Evolutionary conservation across 805 yeast species (phyloP).

Genomic region (Spathaspora hagerdaliae): DNA sequence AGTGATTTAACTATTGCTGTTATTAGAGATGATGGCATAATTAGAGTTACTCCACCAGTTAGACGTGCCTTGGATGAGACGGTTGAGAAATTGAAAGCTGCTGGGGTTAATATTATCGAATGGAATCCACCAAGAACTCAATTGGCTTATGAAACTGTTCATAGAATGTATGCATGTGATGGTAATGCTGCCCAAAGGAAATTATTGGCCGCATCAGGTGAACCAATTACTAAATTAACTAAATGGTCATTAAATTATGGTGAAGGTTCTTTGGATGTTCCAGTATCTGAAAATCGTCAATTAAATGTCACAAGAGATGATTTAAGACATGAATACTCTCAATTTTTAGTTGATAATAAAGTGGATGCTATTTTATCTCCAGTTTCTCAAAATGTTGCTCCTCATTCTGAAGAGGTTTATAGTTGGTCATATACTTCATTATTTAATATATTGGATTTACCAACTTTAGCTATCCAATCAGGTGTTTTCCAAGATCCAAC

Average conservation of each 20-base stretch:
- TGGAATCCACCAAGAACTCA: slow-evolving; percentile 57
- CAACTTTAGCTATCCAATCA: slow-evolving; percentile 62
- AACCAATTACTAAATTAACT: slow-evolving; percentile 62
- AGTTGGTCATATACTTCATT: slow-evolving; percentile 81
- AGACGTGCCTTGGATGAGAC: slow-evolving; percentile 51
- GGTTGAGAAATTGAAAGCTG: slow-evolving; percentile 49
- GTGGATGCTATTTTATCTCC: slow-evolving; percentile 69
- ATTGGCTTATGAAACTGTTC: slow-evolving; percentile 56
- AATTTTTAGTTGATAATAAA: slow-evolving; percentile 48
- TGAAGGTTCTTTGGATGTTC: slow-evolving; percentile 46
- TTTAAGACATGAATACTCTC: slow-evolving; percentile 54
- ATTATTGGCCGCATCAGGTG: slow-evolving; percentile 57
- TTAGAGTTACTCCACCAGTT: slow-evolving; percentile 66
- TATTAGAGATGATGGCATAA: slow-evolving; percentile 60
- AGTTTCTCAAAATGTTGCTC: slow-evolving; percentile 68
- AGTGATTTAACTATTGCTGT: slow-evolving; percentile 54
- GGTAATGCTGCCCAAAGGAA: slow-evolving; percentile 59
- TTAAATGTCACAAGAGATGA: slow-evolving; percentile 54
- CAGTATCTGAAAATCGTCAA: slow-evolving; percentile 51
- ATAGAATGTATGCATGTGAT: slow-evolving; percentile 58
- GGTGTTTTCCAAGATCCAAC: slow-evolving; percentile 55
- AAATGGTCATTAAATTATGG: slow-evolving; percentile 59
- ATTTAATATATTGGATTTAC: slow-evolving; percentile 69
- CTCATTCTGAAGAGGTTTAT: slow-evolving; percentile 55
- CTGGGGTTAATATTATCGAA: slow-evolving; percentile 55